Evolutionary conservation across 345 rosid species (phyloP), one percentile per base, ranked within the genome.

Genomic region (Citrus australasica): DNA sequence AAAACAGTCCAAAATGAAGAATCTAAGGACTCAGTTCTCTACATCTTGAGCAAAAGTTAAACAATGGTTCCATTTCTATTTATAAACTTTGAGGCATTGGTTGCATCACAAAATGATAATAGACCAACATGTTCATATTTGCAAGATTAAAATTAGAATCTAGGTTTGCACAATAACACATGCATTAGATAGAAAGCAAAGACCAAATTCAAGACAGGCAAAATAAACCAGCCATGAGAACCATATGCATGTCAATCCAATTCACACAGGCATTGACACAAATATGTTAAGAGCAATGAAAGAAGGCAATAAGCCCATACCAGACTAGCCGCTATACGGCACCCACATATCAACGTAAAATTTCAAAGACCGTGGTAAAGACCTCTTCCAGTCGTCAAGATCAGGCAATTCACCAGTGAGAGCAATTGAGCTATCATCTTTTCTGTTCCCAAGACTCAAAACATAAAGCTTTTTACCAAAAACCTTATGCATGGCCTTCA

Each of bases 381-480:
- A 73, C 75, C 80, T 81, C 83, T 83, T 91, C 97, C 98, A 93
- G 6, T 79, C 86, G 73, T 86, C 91, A 72, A 77, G 77, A 84
- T 92, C 88, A 21, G 97, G 97, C 77, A 86, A 76, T 42, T 84
- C 81, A 67, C 96, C 96, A 0, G 93, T 92, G 30, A 92, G 83
- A 37, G 95, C 94, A 71, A 92, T 51, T 4, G 92, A 79, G 84
- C 97, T 91, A 81, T 94, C 98, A 25, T 92, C 92, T 61, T 83
- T 61, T 70, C 87, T 78, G 63, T 82, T 80, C 0, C 93, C 95
- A 32, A 90, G 90, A 38, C 76, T 84, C 80, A 91, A 80, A 69
- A 92, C 87, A 73, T 68, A 82, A 67, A 93, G 79, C 78, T 84
- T 77, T 48, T 85, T 83, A 42, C 90, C 89, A 24, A 95, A 91